Percentiles rank a stretch among this genome's conserved stretches.
phyloP scores from a whole-genome alignment of 2,329 filamentous ascomycete genomes.

The Apiospora kogelbergensis region DNA sequence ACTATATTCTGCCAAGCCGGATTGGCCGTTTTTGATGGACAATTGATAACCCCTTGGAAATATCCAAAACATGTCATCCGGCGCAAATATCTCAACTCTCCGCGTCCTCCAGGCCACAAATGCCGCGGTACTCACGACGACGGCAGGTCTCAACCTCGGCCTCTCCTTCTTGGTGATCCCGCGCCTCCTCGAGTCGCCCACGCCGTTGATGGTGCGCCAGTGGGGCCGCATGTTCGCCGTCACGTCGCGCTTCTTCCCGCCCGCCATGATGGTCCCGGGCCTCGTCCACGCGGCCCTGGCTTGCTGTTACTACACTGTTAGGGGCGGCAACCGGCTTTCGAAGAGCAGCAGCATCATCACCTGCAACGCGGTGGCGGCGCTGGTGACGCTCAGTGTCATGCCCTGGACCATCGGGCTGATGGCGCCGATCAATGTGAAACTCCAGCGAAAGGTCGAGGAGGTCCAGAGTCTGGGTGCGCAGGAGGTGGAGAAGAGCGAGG shows the following conservation, averaged over 20 bases:
- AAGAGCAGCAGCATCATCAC: neutral
- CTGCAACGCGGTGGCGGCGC: slow-evolving; percentile 46
- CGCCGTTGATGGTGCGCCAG: slow-evolving; percentile 54
- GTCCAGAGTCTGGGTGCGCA: slow-evolving; percentile 28
- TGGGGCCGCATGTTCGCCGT: slow-evolving; percentile 46
- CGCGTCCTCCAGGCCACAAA: slow-evolving; percentile 49
- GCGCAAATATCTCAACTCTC: slow-evolving; percentile 25
- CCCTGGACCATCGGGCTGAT: slow-evolving; percentile 54
- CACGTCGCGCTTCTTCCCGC: slow-evolving; percentile 39
- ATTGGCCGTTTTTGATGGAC: too few relatives aligned
- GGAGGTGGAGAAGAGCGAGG: neutral
- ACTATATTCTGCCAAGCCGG: neutral
- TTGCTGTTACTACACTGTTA: slow-evolving; percentile 22
- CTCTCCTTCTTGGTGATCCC: slow-evolving; percentile 48
- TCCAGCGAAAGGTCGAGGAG: slow-evolving; percentile 43
- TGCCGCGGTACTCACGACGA: slow-evolving; percentile 48
- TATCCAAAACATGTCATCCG: neutral
- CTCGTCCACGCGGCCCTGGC: slow-evolving; percentile 47
- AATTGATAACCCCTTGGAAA: neutral
- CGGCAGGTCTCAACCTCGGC: slow-evolving; percentile 37
- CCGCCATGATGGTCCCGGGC: slow-evolving; percentile 39
- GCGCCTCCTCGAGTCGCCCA: slow-evolving; percentile 54
- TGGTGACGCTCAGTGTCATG: slow-evolving; percentile 43
- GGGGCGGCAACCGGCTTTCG: too few relatives aligned
- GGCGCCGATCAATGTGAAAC: slow-evolving; percentile 45